Percentiles rank a stretch among this genome's conserved stretches.
These are phyloP conservation scores for Protea cynaroides DNA, from an alignment of 164 flowering plant genomes.

Conservation along the genomic window DNA sequence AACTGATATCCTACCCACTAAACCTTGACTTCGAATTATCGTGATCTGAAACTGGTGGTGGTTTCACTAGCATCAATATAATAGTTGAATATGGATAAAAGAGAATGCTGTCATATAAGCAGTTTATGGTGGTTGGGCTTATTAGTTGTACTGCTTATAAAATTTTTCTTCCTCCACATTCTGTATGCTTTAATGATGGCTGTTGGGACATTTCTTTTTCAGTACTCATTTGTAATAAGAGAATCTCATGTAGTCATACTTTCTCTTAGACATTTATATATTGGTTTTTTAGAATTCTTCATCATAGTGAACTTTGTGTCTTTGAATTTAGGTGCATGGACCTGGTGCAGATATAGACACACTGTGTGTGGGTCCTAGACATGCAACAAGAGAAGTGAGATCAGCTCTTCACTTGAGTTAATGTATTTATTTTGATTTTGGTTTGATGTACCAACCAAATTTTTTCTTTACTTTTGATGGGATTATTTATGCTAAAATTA, in stretches of 20 bases:
- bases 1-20: too few relatives aligned
- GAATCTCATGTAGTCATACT: background rate
- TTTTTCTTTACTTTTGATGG: background rate
- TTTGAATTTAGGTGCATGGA: conserved; percentile 74
- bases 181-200: too few relatives aligned
- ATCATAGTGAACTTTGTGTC: conserved; percentile 1
- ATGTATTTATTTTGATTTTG: background rate
- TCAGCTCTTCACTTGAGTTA: conserved; percentile 11
- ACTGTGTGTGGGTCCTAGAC: conserved; percentile 90
- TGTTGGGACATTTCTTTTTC: background rate
- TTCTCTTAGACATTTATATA: background rate
- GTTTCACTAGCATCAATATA: too few relatives aligned
- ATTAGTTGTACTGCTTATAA: too few relatives aligned
- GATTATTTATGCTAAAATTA: background rate
- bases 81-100: too few relatives aligned
- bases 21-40: too few relatives aligned
- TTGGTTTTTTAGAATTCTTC: background rate
- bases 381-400: conserved; percentile 84
- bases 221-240: background rate
- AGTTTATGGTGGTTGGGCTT: too few relatives aligned
- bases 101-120: too few relatives aligned
- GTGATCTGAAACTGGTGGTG: too few relatives aligned
- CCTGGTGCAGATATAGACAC: conserved; percentile 99
- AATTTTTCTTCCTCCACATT: too few relatives aligned
- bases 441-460: conserved; percentile 6